Base-by-base conservation (phyloP, 371 early-diverging fungal species). In the Globomyces sp. region DNA sequence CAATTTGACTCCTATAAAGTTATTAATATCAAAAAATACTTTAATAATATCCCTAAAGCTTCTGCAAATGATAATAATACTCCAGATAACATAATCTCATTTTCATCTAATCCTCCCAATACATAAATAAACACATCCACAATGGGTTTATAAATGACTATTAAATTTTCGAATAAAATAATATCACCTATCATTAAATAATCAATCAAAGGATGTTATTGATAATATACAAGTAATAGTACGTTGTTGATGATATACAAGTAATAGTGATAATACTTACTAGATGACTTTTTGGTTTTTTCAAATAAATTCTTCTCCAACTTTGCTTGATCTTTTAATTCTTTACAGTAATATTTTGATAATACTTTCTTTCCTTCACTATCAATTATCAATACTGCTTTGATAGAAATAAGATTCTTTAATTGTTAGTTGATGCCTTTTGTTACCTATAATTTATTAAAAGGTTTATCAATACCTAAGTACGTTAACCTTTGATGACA, bases 351-450 rank as follows among this genome's bases (percentile, higher is more conserved):
- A 76, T 39, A 58, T 39, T 37, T 13, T 74, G 60, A 64, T 93
- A 98, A 82, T 96, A 98, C 74, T 98, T 98, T 89, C 71, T 93
- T 91, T 49, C 98, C 96, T 47, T 94, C 94, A 65, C 86, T 80
- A 83, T 98, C 98, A 63, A 96, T 87, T 65, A 98, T 78, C 53
- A 96, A 80, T 51, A 95, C 87, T 37, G 95, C 94, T 50, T 89
- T 89, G 68, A 90, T 84, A 34, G 94, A 60, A 39, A 39, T 60
- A 4, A 60, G 49, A 43, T 49, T 49, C 49, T 49, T 24, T 24
- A 24, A 24, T 24, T 24, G 24, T 24, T 24, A 24, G 24, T 24
- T 24, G 24, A 24, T 24, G 24, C 24, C 24, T 24, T 24, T 24
- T 24, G 24, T 24, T 24, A 24, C 24, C 24, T 24, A 24, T 24